Evolutionary conservation across 192 early-diverging fungal species (phyloP).

Genomic region (Backusella psychrophila): DNA sequence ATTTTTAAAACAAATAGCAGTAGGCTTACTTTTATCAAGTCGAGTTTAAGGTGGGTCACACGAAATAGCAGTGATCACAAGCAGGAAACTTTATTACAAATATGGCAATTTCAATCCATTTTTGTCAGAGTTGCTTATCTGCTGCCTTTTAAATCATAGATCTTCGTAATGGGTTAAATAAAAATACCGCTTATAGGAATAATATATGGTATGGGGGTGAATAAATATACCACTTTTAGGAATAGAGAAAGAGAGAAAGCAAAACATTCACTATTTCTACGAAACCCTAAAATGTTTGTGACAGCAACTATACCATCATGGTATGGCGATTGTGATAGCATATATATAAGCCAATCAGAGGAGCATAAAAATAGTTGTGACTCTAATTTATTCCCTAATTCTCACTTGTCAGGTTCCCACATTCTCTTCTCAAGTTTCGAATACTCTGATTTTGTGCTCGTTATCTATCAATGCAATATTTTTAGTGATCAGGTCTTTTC

Average conservation of each 20-base stretch:
- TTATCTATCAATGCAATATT: background rate
- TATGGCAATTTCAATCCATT: background rate
- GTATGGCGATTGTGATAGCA: background rate
- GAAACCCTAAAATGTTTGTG: background rate
- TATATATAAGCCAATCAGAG: background rate
- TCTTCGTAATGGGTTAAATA: background rate
- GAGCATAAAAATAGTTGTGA: background rate
- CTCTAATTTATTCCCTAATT: background rate
- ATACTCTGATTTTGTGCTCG: background rate
- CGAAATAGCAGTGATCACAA: background rate
- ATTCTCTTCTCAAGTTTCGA: background rate
- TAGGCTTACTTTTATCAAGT: background rate
- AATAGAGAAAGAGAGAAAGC: background rate
- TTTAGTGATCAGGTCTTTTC: background rate
- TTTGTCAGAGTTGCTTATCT: background rate
- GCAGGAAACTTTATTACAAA: conserved; percentile 4
- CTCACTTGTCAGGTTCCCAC: background rate
- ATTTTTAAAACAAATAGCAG: background rate
- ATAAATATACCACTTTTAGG: background rate
- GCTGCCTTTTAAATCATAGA: background rate
- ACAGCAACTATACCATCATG: background rate
- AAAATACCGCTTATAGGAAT: background rate
- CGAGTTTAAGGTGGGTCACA: background rate
- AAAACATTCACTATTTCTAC: background rate
- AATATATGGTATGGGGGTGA: background rate